A percentile compares a stretch with the other conserved stretches of the same genome.
These are phyloP conservation scores for Phytophthora hibernalis DNA, from an alignment of 352 stramenopile species.

Conservation along the genomic window DNA sequence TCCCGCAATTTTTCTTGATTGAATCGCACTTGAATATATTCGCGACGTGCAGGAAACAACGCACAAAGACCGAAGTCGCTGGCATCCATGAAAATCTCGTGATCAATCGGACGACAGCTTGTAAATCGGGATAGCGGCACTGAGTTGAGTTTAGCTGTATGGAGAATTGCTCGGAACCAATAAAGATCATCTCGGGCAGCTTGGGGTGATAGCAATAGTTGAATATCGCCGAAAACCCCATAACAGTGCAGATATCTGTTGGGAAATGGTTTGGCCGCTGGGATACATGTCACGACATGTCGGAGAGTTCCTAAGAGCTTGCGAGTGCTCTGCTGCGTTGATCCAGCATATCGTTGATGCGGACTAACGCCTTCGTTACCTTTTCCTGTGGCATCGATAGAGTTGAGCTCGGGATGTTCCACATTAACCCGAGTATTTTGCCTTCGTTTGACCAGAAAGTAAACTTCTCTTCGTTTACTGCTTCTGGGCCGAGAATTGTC, in stretches of 20 bases:
- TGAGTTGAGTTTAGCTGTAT: background rate
- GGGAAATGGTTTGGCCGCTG: constrained; percentile 8
- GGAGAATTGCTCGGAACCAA: constrained; percentile 8
- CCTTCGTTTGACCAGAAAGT: constrained; percentile 5
- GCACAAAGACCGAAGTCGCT: background rate
- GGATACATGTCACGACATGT: constrained; percentile 12
- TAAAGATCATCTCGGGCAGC: background rate
- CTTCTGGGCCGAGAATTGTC: constrained; percentile 9
- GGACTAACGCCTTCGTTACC: background rate
- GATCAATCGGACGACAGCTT: background rate
- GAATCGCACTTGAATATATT: background rate
- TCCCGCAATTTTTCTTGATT: background rate
- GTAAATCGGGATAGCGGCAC: constrained; percentile 4
- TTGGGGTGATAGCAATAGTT: background rate
- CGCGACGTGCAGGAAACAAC: background rate
- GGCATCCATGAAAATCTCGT: background rate
- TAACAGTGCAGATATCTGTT: background rate
- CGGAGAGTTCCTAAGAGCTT: constrained; percentile 11
- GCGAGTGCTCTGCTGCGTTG: background rate
- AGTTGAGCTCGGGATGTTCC: constrained; percentile 8
- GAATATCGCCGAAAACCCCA: background rate
- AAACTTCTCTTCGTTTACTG: constrained; percentile 15
- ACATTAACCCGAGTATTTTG: constrained; percentile 17
- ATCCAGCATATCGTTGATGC: background rate
- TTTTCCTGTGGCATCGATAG: constrained; percentile 13